phyloP scores from a whole-genome alignment of 148 eudicot genomes.

The Oxyria digyna region DNA sequence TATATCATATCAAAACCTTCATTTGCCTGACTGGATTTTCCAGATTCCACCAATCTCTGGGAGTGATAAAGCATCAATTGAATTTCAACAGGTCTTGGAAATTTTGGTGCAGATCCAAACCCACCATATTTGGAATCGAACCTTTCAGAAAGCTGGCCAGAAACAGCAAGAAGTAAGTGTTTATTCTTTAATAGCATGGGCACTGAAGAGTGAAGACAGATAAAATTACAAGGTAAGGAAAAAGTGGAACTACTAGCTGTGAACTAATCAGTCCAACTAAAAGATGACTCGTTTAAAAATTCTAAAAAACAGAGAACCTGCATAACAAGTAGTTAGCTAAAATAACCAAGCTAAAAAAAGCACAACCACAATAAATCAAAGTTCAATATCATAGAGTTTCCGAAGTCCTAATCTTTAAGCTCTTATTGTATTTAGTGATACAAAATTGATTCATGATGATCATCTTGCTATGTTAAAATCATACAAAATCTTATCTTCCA shows the following conservation, averaged over 20 bases:
- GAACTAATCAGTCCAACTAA: not conserved
- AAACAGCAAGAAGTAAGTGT: not conserved
- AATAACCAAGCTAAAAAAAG: slow-evolving; percentile 26
- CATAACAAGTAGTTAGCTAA: not conserved
- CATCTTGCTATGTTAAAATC: not conserved
- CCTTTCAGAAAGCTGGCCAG: slow-evolving; percentile 50
- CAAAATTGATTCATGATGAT: not conserved
- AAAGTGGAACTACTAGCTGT: too few species aligned
- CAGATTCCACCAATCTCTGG: slow-evolving; percentile 43
- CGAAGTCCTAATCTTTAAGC: not conserved
- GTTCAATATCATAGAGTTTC: not conserved
- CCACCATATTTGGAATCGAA: slow-evolving; percentile 79
- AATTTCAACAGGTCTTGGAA: slow-evolving; percentile 87
- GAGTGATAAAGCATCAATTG: slow-evolving; percentile 71
- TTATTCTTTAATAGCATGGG: not conserved
- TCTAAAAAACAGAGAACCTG: not conserved
- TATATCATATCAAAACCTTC: slow-evolving; percentile 55
- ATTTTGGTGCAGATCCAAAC: slow-evolving; percentile 88
- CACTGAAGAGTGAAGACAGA: not conserved
- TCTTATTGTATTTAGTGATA: not conserved
- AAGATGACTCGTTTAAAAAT: not conserved
- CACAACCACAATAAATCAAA: not conserved
- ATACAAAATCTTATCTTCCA: not conserved
- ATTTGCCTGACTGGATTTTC: slow-evolving; percentile 37
- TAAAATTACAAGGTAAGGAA: not conserved